Conservation (phyloP, 768 basidiomycete genomes). For the Trametes sanguinea region DNA sequence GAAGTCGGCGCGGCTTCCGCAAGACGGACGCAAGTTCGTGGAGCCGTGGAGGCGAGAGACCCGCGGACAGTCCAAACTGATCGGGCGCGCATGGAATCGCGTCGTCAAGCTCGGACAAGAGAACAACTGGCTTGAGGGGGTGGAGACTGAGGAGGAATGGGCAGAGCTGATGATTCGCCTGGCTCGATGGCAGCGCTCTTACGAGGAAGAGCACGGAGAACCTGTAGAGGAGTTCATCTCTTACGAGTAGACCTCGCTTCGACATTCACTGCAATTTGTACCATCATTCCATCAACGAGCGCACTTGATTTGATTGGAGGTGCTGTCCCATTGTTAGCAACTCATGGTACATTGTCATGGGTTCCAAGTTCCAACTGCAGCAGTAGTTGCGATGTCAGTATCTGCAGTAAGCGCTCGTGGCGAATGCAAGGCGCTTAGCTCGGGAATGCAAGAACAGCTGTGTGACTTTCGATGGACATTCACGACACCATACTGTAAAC, state of each 20-base stretch:
- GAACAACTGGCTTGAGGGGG: conserved; percentile 48
- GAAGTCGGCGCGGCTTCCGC: conserved; percentile 35
- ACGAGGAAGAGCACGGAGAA: conserved; percentile 43
- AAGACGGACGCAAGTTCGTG: conserved; percentile 47
- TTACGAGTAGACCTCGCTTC: conserved; percentile 1
- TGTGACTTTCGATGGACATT: too few relatives aligned
- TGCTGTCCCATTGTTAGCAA: too few relatives aligned
- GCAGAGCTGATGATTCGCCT: conserved; percentile 48
- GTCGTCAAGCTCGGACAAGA: conserved; percentile 44
- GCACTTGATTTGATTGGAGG: too few relatives aligned
- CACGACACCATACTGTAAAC: too few relatives aligned
- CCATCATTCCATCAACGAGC: too few relatives aligned
- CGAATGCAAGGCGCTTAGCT: too few relatives aligned
- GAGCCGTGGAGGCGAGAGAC: conserved; percentile 50
- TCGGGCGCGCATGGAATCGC: conserved; percentile 46
- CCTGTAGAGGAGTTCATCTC: conserved; percentile 3
- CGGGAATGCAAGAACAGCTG: too few relatives aligned
- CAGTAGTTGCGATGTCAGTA: too few relatives aligned
- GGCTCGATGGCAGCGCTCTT: conserved; percentile 52
- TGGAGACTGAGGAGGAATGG: conserved; percentile 55
- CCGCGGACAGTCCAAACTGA: conserved; percentile 36
- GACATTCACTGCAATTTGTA: too few relatives aligned
- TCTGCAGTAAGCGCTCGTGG: too few relatives aligned
- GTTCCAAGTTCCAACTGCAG: too few relatives aligned
- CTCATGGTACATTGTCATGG: too few relatives aligned